Conservation (phyloP, 2,329 filamentous ascomycete genomes). For the Fusarium nisikadoi region DNA sequence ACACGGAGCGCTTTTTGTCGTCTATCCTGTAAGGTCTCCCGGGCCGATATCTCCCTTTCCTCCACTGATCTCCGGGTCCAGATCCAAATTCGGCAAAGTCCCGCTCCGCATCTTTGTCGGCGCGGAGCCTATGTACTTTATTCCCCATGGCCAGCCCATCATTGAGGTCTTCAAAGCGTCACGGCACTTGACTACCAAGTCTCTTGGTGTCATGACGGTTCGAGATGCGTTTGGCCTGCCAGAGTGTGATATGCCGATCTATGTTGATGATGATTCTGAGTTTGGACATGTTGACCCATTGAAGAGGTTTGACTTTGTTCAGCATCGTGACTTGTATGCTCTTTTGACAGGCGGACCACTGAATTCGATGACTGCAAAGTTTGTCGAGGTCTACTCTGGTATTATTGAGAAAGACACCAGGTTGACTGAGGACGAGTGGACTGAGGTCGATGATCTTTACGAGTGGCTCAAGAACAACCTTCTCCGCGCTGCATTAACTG, state of each 20-base stretch:
- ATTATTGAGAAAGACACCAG: conserved; percentile 6
- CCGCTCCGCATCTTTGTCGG: conserved; percentile 30
- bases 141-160: conserved; percentile 27
- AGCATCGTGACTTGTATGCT: conserved; percentile 22
- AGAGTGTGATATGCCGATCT: conserved; percentile 9
- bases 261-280: conserved; percentile 10
- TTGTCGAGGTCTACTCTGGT: conserved; percentile 11
- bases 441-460: conserved; percentile 27
- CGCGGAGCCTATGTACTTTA: conserved; percentile 33
- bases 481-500: conserved; percentile 8
- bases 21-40: conserved; percentile 11
- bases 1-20: conserved; percentile 26
- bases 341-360: conserved; percentile 14
- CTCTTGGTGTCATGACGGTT: conserved; percentile 23
- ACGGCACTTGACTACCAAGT: conserved; percentile 27
- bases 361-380: conserved; percentile 9
- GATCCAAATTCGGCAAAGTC: conserved; percentile 31
- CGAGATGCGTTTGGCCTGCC: conserved; percentile 34
- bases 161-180: conserved; percentile 28
- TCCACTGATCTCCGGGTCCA: neutral
- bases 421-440: conserved; percentile 10
- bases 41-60: fast-evolving
- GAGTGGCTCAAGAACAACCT: conserved; percentile 19
- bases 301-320: conserved; percentile 19
- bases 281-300: conserved; percentile 8